Evolutionary conservation across 176 grass and related monocot species (phyloP).

Genomic region (Ensete ventricosum): DNA sequence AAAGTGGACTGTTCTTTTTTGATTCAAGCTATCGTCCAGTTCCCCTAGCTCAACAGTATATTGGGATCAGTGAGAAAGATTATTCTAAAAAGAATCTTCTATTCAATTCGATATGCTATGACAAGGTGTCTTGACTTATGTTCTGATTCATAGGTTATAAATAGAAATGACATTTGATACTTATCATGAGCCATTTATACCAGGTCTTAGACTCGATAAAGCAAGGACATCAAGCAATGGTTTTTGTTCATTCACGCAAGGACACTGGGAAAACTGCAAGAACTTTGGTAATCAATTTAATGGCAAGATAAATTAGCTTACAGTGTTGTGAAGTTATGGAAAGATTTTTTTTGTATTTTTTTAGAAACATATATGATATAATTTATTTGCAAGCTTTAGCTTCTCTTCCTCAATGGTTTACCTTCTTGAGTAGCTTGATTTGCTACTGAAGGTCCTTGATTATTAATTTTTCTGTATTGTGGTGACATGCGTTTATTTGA

Average conservation of each 20-base stretch:
- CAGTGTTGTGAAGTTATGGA: not conserved
- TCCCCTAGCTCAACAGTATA: constrained; percentile 92
- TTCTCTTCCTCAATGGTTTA: no score
- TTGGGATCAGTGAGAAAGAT: constrained; percentile 86
- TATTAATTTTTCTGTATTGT: no score
- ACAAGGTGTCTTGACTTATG: constrained; percentile 53
- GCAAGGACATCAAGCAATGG: constrained; percentile 88
- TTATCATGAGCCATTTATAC: constrained; percentile 11
- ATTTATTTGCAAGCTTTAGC: no score
- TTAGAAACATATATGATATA: no score
- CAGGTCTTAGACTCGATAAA: constrained; percentile 80
- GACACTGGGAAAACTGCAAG: constrained; percentile 95
- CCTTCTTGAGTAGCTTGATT: no score
- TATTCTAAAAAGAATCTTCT: constrained; percentile 57
- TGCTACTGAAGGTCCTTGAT: no score
- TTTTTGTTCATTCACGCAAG: constrained; percentile 96
- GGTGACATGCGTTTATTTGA: no score
- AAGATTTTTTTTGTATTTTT: not conserved
- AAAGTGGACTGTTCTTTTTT: constrained; percentile 81
- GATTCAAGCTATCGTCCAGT: constrained; percentile 91
- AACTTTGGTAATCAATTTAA: constrained; percentile 44
- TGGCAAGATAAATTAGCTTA: not conserved
- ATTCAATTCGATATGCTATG: constrained; percentile 81
- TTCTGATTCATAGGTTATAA: constrained; percentile 7
- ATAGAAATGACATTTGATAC: not conserved